phyloP scores from a whole-genome alignment of 768 basidiomycete species.

The Neoboletus brunneissimus region DNA sequence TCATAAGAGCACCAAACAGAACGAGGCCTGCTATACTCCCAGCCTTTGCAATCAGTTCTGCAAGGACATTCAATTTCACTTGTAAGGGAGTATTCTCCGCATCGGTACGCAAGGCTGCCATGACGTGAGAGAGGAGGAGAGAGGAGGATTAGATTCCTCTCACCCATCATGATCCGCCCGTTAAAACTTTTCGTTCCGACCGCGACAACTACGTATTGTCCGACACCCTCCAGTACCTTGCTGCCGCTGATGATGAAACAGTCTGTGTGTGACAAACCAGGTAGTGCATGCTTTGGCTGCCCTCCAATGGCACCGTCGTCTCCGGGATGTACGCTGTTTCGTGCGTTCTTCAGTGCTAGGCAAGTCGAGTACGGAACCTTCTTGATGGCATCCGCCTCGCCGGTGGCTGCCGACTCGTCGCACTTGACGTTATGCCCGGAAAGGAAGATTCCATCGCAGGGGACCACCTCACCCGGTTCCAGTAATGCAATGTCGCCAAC shows the following conservation, averaged over 20 bases:
- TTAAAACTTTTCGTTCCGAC: constrained; percentile 94
- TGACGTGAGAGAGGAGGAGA: background rate
- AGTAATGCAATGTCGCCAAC: constrained; percentile 91
- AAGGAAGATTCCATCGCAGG: constrained; percentile 94
- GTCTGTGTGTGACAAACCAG: constrained; percentile 59
- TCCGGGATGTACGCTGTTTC: constrained; percentile 11
- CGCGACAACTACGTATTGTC: constrained; percentile 87
- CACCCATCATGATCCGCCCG: constrained; percentile 97
- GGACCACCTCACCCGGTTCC: constrained; percentile 94
- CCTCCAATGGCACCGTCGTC: constrained; percentile 27
- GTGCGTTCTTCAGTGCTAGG: constrained; percentile 46
- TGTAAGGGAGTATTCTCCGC: constrained; percentile 91
- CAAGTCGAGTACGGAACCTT: constrained; percentile 81
- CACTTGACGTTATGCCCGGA: constrained; percentile 91
- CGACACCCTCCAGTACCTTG: constrained; percentile 94
- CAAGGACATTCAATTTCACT: constrained; percentile 88
- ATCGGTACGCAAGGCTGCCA: constrained; percentile 77
- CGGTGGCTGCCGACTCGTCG: constrained; percentile 95
- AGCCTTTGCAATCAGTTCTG: constrained; percentile 91
- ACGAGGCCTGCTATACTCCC: constrained; percentile 79
- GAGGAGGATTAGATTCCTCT: constrained; percentile 20
- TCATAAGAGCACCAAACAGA: constrained; percentile 84
- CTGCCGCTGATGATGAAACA: constrained; percentile 90
- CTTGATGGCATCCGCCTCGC: constrained; percentile 93
- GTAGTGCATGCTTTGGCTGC: constrained; percentile 6